Percentiles rank a stretch among this genome's conserved stretches.
These are phyloP conservation scores for Colletotrichum horii DNA, from an alignment of 2,329 filamentous ascomycete species.

Conservation along the genomic window DNA sequence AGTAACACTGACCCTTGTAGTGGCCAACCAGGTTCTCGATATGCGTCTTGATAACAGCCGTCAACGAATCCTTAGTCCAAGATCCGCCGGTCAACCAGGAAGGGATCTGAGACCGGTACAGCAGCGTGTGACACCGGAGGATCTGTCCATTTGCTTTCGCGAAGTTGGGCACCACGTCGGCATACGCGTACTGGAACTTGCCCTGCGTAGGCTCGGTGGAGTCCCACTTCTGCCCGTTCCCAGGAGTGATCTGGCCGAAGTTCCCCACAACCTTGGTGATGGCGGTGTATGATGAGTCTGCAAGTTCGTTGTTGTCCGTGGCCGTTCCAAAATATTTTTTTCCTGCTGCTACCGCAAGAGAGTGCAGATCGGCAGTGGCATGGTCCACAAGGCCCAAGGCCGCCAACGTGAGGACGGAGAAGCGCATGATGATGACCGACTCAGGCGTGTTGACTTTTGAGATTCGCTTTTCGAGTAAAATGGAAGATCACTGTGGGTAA, in stretches of 20 bases:
- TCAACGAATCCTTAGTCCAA: constrained; percentile 41
- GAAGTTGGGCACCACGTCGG: constrained; percentile 58
- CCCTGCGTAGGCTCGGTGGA: constrained; percentile 61
- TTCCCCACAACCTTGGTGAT: constrained; percentile 63
- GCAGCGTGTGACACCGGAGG: constrained; percentile 57
- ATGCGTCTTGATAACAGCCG: constrained; percentile 53
- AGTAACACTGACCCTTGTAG: constrained; percentile 51
- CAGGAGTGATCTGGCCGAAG: constrained; percentile 70
- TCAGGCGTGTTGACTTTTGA: background rate
- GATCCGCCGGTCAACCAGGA: constrained; percentile 43
- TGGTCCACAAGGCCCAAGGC: constrained; percentile 9
- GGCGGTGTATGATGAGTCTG: constrained; percentile 57
- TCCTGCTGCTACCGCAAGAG: constrained; percentile 29
- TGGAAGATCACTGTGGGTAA: background rate
- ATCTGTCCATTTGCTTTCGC: constrained; percentile 14
- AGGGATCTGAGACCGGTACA: constrained; percentile 50
- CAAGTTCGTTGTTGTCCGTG: constrained; percentile 59
- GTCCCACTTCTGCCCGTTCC: constrained; percentile 70
- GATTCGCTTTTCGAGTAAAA: background rate
- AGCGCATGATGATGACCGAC: background rate
- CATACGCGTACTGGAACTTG: constrained; percentile 62
- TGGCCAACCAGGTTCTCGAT: constrained; percentile 51
- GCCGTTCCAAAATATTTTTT: constrained; percentile 68
- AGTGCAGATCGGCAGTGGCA: constrained; percentile 37
- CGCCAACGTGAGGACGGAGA: constrained; percentile 6